Percentiles rank a stretch among this genome's conserved stretches.
Evolutionary conservation across 2,329 filamentous ascomycete genomes (phyloP).

Genomic region (Colletotrichum endophyticum): DNA sequence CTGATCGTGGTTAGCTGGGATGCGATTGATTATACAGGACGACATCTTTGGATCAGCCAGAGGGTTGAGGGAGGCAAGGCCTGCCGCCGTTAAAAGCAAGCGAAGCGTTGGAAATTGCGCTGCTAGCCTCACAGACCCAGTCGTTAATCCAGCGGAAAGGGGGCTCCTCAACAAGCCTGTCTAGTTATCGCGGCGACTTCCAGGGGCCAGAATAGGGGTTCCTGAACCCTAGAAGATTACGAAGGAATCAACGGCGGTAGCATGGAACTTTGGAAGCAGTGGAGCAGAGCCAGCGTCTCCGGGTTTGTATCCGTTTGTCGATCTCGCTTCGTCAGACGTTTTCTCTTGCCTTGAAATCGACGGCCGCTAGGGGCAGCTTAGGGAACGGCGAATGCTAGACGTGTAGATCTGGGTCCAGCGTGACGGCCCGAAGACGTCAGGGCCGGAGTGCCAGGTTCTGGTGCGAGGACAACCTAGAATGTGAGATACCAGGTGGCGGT

Average conservation of each 20-base stretch:
- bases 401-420: constrained; percentile 16
- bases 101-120: constrained; percentile 5
- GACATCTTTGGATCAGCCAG: not conserved
- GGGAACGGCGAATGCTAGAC: constrained; percentile 3
- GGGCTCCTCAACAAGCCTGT: not conserved
- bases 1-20: not conserved
- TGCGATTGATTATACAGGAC: not conserved
- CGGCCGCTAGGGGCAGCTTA: not conserved
- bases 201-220: constrained; percentile 15
- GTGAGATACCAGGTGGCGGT: not conserved
- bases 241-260: not conserved
- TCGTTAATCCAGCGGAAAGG: not conserved
- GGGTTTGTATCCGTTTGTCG: constrained; percentile 8
- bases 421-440: constrained; percentile 16
- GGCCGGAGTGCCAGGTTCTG: not conserved
- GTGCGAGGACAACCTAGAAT: not conserved
- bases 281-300: constrained; percentile 2
- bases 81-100: not conserved
- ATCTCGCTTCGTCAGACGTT: constrained; percentile 8
- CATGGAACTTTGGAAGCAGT: constrained; percentile 20
- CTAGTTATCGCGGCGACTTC: not conserved
- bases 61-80: not conserved
- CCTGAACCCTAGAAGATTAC: not conserved
- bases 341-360: not conserved
- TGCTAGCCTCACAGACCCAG: not conserved